Base-by-base conservation (phyloP, 2,329 filamentous ascomycete genomes). In the Paracamarosporium sp. region DNA sequence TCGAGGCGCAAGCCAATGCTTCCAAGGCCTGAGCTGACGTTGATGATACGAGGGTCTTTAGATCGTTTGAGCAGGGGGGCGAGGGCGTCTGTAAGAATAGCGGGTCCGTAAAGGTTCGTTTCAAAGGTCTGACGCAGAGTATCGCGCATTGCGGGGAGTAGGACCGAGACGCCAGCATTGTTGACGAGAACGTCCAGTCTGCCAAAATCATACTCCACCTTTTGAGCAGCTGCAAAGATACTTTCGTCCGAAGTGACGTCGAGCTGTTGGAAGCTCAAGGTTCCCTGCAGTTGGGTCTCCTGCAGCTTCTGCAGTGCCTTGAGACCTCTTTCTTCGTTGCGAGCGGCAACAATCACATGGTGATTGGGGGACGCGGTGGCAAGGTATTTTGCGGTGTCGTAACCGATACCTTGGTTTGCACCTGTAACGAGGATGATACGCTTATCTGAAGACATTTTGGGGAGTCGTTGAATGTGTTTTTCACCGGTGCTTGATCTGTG, bases 391-490 rank as follows among this genome's bases (percentile, higher is more conserved):
- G 87, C 81, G 6, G 79, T 80, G 62, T 89, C 82, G 35, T 81
- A 82, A 3, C 88, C 87, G 22, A 90, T 81, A 15, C 86, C 86
- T 0, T 82, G 87, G 63, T 87, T 88, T 57, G 79, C 86, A 33
- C 86, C 86, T 1, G 86, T 88, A 61, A 88, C 81, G 41, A 88
- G 71, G n/a, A 87, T 69, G 57, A 85, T 75, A n/a, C n/a, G n/a
- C n/a, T n/a, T n/a, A n/a, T n/a, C n/a, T n/a, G n/a, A n/a, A n/a
- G n/a, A n/a, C n/a, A n/a, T n/a, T n/a, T n/a, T n/a, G n/a, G n/a
- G n/a, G n/a, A n/a, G n/a, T n/a, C n/a, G n/a, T n/a, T n/a, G n/a
- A n/a, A n/a, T n/a, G n/a, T n/a, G n/a, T n/a, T n/a, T n/a, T n/a
- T n/a, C n/a, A n/a, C n/a, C n/a, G n/a, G n/a, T n/a, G n/a, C n/a